phyloP scores from a whole-genome alignment of 306 rosid genomes.

The Quercus cerris region DNA sequence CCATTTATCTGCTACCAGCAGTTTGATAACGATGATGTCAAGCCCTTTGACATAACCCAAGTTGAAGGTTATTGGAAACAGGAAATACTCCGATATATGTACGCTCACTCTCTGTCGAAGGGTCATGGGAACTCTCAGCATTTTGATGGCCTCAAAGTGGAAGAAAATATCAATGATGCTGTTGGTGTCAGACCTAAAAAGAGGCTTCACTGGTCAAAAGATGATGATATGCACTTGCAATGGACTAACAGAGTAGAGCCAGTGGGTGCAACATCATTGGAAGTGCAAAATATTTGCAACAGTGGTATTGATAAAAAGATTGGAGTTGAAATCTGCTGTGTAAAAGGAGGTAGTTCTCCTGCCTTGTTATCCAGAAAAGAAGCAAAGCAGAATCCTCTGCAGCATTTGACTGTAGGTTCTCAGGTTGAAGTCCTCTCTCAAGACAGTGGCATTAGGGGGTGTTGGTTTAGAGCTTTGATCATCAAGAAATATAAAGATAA shows the following conservation, averaged over 20 bases:
- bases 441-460: constrained; percentile 89
- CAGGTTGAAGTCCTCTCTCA: constrained; percentile 80
- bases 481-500: constrained; percentile 60
- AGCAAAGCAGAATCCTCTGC: constrained; percentile 14
- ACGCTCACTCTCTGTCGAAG: constrained; percentile 37
- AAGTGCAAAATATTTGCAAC: constrained; percentile 11
- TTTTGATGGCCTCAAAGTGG: constrained; percentile 35
- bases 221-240: constrained; percentile 1
- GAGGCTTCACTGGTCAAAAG: constrained; percentile 37
- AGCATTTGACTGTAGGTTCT: constrained; percentile 46
- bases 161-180: constrained; percentile 28
- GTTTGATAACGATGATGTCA: constrained; percentile 65
- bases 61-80: constrained; percentile 88
- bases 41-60: constrained; percentile 71
- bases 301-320: constrained; percentile 18
- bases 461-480: constrained; percentile 81
- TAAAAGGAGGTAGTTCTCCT: constrained; percentile 14
- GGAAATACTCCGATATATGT: constrained; percentile 65
- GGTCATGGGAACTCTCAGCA: constrained; percentile 39
- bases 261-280: neutral
- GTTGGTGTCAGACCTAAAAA: constrained; percentile 53
- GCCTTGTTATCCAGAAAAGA: constrained; percentile 18
- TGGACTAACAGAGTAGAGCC: constrained; percentile 25
- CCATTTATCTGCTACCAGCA: constrained; percentile 65
- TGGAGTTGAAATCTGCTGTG: constrained; percentile 19